A percentile compares a stretch with the other conserved stretches of the same genome.
Conservation (phyloP, 495 filamentous ascomycete species). For the Filosporella fistucella region DNA sequence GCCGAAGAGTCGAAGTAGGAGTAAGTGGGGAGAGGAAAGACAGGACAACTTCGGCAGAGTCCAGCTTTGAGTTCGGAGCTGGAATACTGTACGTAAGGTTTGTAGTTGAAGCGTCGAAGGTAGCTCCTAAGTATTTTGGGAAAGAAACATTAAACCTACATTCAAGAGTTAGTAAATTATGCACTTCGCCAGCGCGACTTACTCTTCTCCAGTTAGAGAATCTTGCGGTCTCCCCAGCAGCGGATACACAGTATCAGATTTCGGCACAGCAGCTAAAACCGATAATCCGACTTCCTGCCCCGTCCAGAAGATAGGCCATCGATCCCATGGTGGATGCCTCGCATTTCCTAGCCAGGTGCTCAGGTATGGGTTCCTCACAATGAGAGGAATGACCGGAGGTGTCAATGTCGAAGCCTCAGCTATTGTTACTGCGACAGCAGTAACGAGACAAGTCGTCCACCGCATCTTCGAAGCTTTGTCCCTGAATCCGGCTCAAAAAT, state of each 20-base stretch:
- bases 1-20: conserved; percentile 83
- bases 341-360: conserved; percentile 83
- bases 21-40: conserved; percentile 94
- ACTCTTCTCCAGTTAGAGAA: conserved; percentile 53
- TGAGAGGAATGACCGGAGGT: conserved; percentile 81
- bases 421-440: conserved; percentile 32
- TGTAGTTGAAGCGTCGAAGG: conserved; percentile 89
- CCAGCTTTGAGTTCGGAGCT: conserved; percentile 31
- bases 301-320: conserved; percentile 95
- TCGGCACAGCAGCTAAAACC: conserved; percentile 71
- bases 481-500: too few relatives aligned
- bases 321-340: conserved; percentile 77
- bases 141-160: conserved; percentile 60
- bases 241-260: conserved; percentile 71
- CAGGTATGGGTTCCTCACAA: conserved; percentile 88
- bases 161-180: too few relatives aligned
- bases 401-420: conserved; percentile 49
- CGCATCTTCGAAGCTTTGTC: conserved; percentile 23
- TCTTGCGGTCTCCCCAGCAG: conserved; percentile 86
- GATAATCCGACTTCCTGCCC: conserved; percentile 65
- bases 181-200: too few relatives aligned
- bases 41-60: conserved; percentile 53
- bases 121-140: conserved; percentile 70
- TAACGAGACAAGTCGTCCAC: conserved; percentile 26
- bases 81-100: conserved; percentile 80